Evolutionary conservation across 345 rosid species (phyloP).

Genomic region (Dimocarpus longan): DNA sequence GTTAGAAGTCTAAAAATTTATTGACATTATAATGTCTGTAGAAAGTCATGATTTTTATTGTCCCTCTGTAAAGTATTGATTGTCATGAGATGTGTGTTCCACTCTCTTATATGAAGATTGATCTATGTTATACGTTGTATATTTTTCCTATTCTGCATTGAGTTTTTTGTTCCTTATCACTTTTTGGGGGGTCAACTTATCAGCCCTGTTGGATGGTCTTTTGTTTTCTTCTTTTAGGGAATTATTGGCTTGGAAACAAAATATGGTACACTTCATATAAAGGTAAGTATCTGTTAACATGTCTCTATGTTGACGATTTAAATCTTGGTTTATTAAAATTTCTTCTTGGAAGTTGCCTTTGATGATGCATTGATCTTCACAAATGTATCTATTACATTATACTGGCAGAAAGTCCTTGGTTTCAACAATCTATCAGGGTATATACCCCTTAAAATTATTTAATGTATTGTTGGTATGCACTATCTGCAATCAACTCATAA

Average conservation of each 20-base stretch:
- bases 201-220: slow-evolving; percentile 11
- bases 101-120: neutral
- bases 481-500: neutral
- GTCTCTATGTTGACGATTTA: neutral
- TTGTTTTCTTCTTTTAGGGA: slow-evolving; percentile 51
- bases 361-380: neutral
- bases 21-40: neutral
- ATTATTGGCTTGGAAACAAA: slow-evolving; percentile 81
- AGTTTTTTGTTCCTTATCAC: neutral
- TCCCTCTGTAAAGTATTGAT: neutral
- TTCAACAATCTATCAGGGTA: neutral
- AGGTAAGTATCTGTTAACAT: slow-evolving; percentile 50
- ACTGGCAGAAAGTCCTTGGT: neutral
- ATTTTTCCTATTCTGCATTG: neutral
- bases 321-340: neutral
- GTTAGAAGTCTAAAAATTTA: neutral
- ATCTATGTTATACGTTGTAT: neutral
- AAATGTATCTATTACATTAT: neutral
- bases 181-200: slow-evolving; percentile 6
- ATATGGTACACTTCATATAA: slow-evolving; percentile 74
- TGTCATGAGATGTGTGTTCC: neutral
- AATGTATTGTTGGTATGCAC: neutral
- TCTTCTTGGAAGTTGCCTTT: neutral
- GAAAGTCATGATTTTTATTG: neutral
- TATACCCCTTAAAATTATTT: neutral